Evolutionary conservation across 106 monocot species (phyloP), one percentile per base, ranked within the genome.

Genomic region (Agapanthus africanus): DNA sequence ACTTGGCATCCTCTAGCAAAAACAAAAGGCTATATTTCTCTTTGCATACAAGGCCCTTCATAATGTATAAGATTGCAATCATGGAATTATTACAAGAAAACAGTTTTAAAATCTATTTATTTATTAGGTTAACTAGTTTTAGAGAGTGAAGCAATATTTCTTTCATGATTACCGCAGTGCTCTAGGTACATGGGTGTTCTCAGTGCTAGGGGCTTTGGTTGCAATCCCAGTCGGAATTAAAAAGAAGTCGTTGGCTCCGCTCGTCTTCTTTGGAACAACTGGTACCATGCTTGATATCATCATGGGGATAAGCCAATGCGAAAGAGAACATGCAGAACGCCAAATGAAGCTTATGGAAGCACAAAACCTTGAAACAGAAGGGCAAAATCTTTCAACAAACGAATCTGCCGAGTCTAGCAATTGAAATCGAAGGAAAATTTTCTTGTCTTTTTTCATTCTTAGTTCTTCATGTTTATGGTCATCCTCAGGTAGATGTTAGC

Each of bases 221-320:
- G 97, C 97, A 49, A 99, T 99, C 67, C 97, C 97, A 14, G 87
- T 99, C 33, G 97, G 97, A 10, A 99, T 99, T 66, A 63, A 72
- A 56, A 87, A 70, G 80, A 99, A 90, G 60, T 99, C 97, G 6
- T 69, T 99, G 63, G 92, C 71, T 28, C 92, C 97, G 11, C 72
- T 99, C 4, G 97, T 99, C 60, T 97, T 92, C 75, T 99, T 92
- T 57, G 97, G 97, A 31, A 92, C 97, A 1, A 99, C 97, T 5
- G 97, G 97, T 18, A 99, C 92, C 7, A 97, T 97, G 95, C 88
- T 97, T 67, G 95, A 97, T 42, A 97, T 97, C 44, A 91, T 97
- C 31, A 75, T 87, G 77, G 95, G 95, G 8, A 81, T 97, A 65
- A 91, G 76, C 70, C 88, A 88, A 28, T 97, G 91, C 21, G 91